Evolutionary conservation across 495 filamentous ascomycete genomes (phyloP).

Genomic region (Friedmanniomyces simplex): DNA sequence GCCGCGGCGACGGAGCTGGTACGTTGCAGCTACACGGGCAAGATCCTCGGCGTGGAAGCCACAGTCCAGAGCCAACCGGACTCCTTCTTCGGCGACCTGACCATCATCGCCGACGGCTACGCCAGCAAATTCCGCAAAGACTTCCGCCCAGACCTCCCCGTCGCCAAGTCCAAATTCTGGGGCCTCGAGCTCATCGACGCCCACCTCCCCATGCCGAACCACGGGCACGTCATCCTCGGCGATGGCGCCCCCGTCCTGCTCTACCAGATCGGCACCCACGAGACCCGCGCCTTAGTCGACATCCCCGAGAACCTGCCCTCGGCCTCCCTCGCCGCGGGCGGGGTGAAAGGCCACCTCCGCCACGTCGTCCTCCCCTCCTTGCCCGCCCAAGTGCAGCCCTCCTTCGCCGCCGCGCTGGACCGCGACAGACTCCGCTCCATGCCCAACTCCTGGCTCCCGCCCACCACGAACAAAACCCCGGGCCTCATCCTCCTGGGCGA

Average conservation of each 20-base stretch:
- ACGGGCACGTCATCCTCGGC: slow-evolving; percentile 82
- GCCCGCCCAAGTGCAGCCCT: slow-evolving; percentile 58
- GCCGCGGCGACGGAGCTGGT: slow-evolving; percentile 39
- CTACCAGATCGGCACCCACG: slow-evolving; percentile 94
- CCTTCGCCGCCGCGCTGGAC: slow-evolving; percentile 66
- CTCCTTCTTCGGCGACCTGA: slow-evolving; percentile 72
- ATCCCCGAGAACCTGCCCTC: slow-evolving; percentile 71
- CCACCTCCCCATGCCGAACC: slow-evolving; percentile 55
- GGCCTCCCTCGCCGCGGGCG: slow-evolving; percentile 59
- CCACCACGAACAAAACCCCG: slow-evolving; percentile 55
- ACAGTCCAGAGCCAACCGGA: slow-evolving; percentile 52
- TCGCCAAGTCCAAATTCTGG: slow-evolving; percentile 75
- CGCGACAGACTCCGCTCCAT: slow-evolving; percentile 64
- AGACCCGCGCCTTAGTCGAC: slow-evolving; percentile 84
- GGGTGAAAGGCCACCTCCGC: slow-evolving; percentile 68
- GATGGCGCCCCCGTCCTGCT: slow-evolving; percentile 72
- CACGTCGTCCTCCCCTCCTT: slow-evolving; percentile 69
- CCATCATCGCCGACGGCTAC: slow-evolving; percentile 88
- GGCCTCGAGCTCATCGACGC: slow-evolving; percentile 86
- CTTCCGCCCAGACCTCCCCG: slow-evolving; percentile 55
- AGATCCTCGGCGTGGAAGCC: slow-evolving; percentile 65
- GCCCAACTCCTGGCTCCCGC: slow-evolving; percentile 88
- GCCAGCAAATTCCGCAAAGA: slow-evolving; percentile 84
- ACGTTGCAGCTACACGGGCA: slow-evolving; percentile 30
- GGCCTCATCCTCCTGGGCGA: slow-evolving; percentile 81